Percentiles rank a stretch among this genome's conserved stretches.
Conservation (phyloP, 441 rosid species). For the Pelargonium cotyledonis region DNA sequence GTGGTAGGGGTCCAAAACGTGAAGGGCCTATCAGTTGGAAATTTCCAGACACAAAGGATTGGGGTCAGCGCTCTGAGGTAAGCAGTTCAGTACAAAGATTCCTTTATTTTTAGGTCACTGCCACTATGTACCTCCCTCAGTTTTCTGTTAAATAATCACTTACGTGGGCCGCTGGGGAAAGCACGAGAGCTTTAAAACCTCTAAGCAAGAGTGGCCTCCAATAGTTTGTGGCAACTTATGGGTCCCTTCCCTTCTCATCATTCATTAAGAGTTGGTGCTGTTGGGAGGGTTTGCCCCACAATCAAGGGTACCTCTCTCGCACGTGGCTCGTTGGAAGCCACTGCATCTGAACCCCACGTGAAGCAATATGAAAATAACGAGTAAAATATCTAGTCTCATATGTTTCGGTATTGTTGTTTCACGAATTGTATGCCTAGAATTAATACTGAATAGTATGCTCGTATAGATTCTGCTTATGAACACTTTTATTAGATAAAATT, state of each 20-base stretch:
- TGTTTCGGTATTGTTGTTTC: neutral
- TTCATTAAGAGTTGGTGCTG: slow-evolving; percentile 8
- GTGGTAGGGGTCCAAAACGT: neutral
- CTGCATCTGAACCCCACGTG: slow-evolving; percentile 16
- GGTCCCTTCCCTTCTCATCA: neutral
- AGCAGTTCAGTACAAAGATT: neutral
- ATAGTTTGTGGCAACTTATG: neutral
- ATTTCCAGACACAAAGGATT: slow-evolving; percentile 4
- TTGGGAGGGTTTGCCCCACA: slow-evolving; percentile 14
- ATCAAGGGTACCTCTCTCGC: slow-evolving; percentile 17
- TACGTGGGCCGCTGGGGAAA: slow-evolving; percentile 20
- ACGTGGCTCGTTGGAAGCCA: slow-evolving; percentile 19
- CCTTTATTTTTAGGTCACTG: slow-evolving; percentile 17
- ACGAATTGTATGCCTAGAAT: neutral
- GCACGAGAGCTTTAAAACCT: neutral
- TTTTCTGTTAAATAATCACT: slow-evolving; percentile 8
- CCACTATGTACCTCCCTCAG: slow-evolving; percentile 1
- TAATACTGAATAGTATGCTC: slow-evolving; percentile 1
- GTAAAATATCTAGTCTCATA: neutral
- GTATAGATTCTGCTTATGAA: neutral
- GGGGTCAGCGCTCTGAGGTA: neutral
- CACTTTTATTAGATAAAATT: neutral
- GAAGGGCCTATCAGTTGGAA: slow-evolving; percentile 10
- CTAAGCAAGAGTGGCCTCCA: neutral
- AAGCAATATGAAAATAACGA: neutral